Evolutionary conservation across 306 rosid genomes (phyloP).

Genomic region (Crataegus laevigata): DNA sequence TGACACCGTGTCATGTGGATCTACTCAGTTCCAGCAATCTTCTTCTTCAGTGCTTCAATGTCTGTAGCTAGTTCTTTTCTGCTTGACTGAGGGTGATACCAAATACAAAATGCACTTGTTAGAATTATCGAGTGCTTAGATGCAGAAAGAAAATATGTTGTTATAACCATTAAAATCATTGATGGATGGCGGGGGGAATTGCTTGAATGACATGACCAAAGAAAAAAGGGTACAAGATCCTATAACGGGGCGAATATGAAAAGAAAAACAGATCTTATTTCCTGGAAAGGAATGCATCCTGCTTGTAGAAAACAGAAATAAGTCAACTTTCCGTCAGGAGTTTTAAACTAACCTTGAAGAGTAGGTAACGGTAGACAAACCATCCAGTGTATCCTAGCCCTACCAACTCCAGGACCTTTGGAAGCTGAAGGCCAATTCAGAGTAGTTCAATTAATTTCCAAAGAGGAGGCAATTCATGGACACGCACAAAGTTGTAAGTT

Average conservation of each 20-base stretch:
- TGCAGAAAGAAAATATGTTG: background rate
- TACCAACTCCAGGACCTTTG: conserved; percentile 91
- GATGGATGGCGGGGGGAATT: background rate
- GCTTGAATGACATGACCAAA: background rate
- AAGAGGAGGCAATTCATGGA: background rate
- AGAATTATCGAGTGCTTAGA: background rate
- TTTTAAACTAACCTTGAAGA: conserved; percentile 62
- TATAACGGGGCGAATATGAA: background rate
- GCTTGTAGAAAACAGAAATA: background rate
- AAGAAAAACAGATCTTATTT: too few species aligned
- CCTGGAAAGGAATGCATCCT: background rate
- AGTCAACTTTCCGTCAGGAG: background rate
- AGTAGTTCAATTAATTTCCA: background rate
- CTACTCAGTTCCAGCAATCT: conserved; percentile 86
- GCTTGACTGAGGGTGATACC: conserved; percentile 54
- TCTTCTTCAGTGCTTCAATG: conserved; percentile 82
- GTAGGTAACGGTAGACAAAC: conserved; percentile 99
- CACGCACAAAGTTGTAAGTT: background rate
- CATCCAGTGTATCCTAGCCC: conserved; percentile 98
- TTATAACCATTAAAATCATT: background rate
- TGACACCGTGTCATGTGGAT: conserved; percentile 4
- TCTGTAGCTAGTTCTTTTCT: conserved; percentile 88
- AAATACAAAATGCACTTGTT: conserved; percentile 8
- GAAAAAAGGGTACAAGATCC: background rate
- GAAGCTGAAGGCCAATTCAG: conserved; percentile 56